Evolutionary conservation across 2,329 filamentous ascomycete genomes (phyloP), one percentile per base, ranked within the genome.

Genomic region (Botrytis paeoniae): DNA sequence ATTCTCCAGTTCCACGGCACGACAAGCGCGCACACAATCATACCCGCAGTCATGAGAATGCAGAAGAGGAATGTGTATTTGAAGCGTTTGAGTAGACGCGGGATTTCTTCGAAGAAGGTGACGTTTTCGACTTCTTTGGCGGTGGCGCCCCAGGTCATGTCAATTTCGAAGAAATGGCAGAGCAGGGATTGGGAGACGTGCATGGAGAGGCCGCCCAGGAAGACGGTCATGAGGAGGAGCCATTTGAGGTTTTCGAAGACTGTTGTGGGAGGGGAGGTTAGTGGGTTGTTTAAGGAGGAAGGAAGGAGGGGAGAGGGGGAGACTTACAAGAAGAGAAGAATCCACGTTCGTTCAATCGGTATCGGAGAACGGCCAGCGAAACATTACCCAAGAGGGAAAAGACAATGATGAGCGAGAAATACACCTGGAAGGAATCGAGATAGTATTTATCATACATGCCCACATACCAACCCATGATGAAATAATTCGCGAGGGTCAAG

Each of bases 111-210:
- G 83, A 95, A 95, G 83, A 97, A 97, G 82, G 93, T 92, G 29
- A 92, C 91, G 79, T 92, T 90, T 79, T 94, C 91, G 69, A 89
- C 89, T 84, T 97, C 94, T 83, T 97, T 97, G 62, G 90, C 88
- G 0, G 94, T 97, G 1, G 93, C 90, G 68, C 93, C 93, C 93
- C 93, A 96, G 4, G 89, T 89, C 91, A 96, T 95, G 83, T 96
- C 88, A 80, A 95, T 89, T 83, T 93, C 89, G 81, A 96, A 93
- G 88, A 96, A 93, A 84, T 97, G 94, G 6, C 89, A 87, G 66
- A 96, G 83, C 41, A 97, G 85, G 1, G 93, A 93, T 81, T 95
- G 91, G 43, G 89, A 93, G 66, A 97, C 88, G 83, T 97, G 93
- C 57, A 97, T 87, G 1, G 90, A 93, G 70, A 96, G 86, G 54